phyloP scores from a whole-genome alignment of 495 filamentous ascomycete genomes.

The Podospora fimiseda region DNA sequence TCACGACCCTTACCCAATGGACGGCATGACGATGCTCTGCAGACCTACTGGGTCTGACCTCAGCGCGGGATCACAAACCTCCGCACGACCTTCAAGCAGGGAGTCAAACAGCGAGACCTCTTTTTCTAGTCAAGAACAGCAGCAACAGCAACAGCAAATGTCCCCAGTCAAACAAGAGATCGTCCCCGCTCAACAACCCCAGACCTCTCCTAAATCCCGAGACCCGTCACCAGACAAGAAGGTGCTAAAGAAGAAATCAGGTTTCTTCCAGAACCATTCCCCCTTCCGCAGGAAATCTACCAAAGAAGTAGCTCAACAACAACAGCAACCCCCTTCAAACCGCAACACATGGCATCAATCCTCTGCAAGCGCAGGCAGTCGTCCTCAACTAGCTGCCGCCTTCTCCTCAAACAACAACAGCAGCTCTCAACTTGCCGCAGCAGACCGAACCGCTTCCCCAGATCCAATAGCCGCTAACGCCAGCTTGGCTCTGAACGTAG shows the following conservation, averaged over 20 bases:
- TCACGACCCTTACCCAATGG: slow-evolving; percentile 89
- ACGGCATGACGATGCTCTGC: slow-evolving; percentile 99
- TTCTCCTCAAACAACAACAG: slow-evolving; percentile 15
- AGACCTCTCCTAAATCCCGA: not conserved
- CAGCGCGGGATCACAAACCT: slow-evolving; percentile 59
- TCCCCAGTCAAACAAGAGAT: slow-evolving; percentile 44
- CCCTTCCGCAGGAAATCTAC: slow-evolving; percentile 89
- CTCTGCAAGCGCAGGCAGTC: slow-evolving; percentile 23
- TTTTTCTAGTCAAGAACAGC: slow-evolving; percentile 68
- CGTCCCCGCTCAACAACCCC: slow-evolving; percentile 39
- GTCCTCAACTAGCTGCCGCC: slow-evolving; percentile 21
- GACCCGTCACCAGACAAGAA: slow-evolving; percentile 52
- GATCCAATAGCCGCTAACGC: slow-evolving; percentile 92
- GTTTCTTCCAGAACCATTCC: slow-evolving; percentile 90
- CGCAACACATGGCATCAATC: slow-evolving; percentile 60
- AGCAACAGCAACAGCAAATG: slow-evolving; percentile 30
- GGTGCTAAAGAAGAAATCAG: slow-evolving; percentile 72
- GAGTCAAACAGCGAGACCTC: slow-evolving; percentile 93
- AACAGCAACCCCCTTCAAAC: slow-evolving; percentile 22
- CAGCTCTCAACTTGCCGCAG: slow-evolving; percentile 28
- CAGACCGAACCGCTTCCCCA: slow-evolving; percentile 50
- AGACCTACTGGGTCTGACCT: slow-evolving; percentile 79
- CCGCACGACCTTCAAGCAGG: slow-evolving; percentile 73
- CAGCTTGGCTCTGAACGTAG: slow-evolving; percentile 91
- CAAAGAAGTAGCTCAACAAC: slow-evolving; percentile 54